Evolutionary conservation across 257 asterid species (phyloP), one percentile per base, ranked within the genome.

Genomic region (Rauvolfia tetraphylla): DNA sequence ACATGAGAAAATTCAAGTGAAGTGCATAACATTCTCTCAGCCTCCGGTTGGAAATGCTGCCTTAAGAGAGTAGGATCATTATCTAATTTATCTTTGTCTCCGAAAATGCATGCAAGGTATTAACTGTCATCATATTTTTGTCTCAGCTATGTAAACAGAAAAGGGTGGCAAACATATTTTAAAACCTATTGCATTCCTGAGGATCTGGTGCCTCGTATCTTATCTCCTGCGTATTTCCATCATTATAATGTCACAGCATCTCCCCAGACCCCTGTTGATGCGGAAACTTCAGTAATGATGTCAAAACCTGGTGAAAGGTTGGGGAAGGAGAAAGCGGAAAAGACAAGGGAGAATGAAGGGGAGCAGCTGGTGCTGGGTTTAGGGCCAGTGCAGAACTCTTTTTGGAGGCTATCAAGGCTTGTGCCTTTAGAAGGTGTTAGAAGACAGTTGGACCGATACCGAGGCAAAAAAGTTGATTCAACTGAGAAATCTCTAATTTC

Each of bases 41-140:
- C 99, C 99, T 76, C 99, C 99, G 69, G 98, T 95, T 46, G 99
- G 99, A 86, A 95, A 95, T 87, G 96, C 97, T 74, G 94, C 99
- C 58, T 90, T 95, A 76, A 90, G 94, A 89, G 97, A 92, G 99
- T 95, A 89, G 54, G 90, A 74, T 79, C 54, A 44, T 49, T 81
- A 53, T 68, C 74, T 70, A 79, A 70, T 82, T 25, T 58, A 54
- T 75, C 56, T 61, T 15, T 31, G 56, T 69, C 67, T 53, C 70
- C 68, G 77, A 72, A 69, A 27, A 34, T 44, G 9, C 44, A 29
- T 33, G 38, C 41, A 20, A 46, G 49, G 59, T 68, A 73, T 71
- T 78, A 75, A 69, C 79, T 61, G 42, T 29, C 54, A n/a, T n/a
- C 62, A 7, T 41, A 41, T 75, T 68, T 73, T 80, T 57, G 73